Percentiles rank a stretch among this genome's conserved stretches.
Conservation (phyloP, 2,329 filamentous ascomycete genomes). For the Aspergillus terreus region DNA sequence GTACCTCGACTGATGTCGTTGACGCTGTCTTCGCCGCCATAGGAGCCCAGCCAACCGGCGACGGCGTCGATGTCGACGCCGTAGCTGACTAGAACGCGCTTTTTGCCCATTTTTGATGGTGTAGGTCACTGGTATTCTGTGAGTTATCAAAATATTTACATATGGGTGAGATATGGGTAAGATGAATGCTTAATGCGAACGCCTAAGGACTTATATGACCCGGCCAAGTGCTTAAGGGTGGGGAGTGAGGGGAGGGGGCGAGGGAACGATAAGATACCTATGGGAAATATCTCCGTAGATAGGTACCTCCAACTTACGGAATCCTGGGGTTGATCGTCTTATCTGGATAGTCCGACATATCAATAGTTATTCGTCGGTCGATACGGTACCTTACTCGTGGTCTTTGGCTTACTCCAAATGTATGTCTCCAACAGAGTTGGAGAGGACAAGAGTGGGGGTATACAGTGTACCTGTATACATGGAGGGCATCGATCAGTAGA, state of each 20-base stretch:
- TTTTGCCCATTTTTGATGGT: slow-evolving; percentile 32
- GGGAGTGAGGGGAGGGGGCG: slow-evolving; percentile 1
- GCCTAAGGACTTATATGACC: neutral
- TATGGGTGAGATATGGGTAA: too few species aligned
- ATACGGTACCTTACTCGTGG: too few species aligned
- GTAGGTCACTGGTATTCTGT: neutral
- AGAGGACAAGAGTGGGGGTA: neutral
- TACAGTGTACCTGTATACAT: neutral
- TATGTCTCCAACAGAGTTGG: too few species aligned
- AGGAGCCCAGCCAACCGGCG: slow-evolving; percentile 71
- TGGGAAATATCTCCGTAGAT: neutral
- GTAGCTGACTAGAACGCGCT: slow-evolving; percentile 57
- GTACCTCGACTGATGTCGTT: slow-evolving; percentile 68
- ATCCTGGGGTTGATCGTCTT: neutral
- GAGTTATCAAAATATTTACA: too few species aligned
- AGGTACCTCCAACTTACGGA: neutral
- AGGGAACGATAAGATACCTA: neutral
- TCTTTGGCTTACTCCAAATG: too few species aligned
- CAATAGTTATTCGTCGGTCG: too few species aligned
- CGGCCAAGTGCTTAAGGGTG: neutral
- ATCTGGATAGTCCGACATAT: neutral
- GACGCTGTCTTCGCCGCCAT: slow-evolving; percentile 68
- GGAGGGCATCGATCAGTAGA: too few species aligned
- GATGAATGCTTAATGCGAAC: neutral
- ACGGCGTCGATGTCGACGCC: slow-evolving; percentile 75